Conservation (phyloP, 495 filamentous ascomycete genomes). For the Articulospora tetracladia region DNA sequence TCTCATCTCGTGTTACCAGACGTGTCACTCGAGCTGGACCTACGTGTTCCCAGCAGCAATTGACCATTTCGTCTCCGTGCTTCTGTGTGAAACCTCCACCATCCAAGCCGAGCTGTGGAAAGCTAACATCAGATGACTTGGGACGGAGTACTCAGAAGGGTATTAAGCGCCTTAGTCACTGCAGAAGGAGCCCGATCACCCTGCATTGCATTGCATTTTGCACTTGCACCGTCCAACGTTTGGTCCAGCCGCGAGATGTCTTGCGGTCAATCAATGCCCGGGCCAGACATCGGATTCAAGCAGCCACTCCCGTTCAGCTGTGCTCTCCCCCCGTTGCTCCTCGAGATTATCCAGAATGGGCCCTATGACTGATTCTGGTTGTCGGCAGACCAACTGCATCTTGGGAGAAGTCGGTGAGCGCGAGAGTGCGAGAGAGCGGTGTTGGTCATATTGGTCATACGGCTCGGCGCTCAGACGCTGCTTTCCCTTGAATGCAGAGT, state of each 20-base stretch:
- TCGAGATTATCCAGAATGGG: neutral
- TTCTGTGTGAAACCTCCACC: neutral
- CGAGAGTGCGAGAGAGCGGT: neutral
- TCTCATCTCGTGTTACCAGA: constrained; percentile 7
- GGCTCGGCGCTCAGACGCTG: neutral
- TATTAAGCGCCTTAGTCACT: neutral
- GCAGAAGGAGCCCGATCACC: neutral
- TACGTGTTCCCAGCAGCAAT: constrained; percentile 6
- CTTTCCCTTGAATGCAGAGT: neutral
- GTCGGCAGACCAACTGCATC: neutral
- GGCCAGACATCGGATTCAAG: neutral
- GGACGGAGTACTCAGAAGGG: neutral
- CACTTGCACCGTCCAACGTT: neutral
- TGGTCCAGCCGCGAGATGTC: neutral
- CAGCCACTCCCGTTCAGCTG: neutral
- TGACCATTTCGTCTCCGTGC: neutral
- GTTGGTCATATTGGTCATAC: neutral
- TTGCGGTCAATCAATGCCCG: too few relatives aligned
- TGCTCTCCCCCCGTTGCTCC: neutral
- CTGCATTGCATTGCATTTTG: neutral
- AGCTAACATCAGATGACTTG: constrained; percentile 5
- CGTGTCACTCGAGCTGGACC: neutral
- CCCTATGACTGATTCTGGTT: neutral
- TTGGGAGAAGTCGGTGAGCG: neutral
- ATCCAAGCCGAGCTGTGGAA: neutral